These are phyloP conservation scores for Acmispon strigosus DNA, from an alignment of 306 rosid species.

Conservation along the genomic window DNA sequence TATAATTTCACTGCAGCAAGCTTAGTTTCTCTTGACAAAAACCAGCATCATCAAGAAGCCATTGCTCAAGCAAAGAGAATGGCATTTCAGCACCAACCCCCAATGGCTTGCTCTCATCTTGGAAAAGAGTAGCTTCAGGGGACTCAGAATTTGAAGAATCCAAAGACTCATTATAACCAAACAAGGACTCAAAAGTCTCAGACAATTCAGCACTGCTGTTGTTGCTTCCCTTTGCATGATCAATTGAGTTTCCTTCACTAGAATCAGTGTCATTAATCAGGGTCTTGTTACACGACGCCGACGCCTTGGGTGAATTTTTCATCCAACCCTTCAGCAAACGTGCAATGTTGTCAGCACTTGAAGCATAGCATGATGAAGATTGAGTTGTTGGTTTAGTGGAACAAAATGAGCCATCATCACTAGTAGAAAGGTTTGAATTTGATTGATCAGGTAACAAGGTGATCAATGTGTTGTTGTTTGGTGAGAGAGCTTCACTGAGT, in stretches of 20 bases:
- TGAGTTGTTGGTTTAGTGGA: conserved; percentile 18
- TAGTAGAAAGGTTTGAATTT: conserved; percentile 22
- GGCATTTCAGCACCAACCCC: conserved; percentile 31
- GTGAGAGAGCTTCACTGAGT: conserved; percentile 69
- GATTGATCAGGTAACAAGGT: conserved; percentile 1
- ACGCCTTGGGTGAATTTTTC: conserved; percentile 41
- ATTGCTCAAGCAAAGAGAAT: conserved; percentile 64
- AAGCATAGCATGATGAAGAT: conserved; percentile 44
- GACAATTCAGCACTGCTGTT: conserved; percentile 17
- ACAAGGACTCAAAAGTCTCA: conserved; percentile 41
- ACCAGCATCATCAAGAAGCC: conserved; percentile 68
- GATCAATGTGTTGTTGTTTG: conserved; percentile 18
- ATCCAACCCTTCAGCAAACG: conserved; percentile 66
- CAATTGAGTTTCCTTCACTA: conserved; percentile 38
- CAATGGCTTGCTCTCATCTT: conserved; percentile 43
- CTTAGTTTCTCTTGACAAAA: conserved; percentile 33
- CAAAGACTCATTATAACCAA: conserved; percentile 44
- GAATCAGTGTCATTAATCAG: conserved; percentile 39
- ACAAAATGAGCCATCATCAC: neutral
- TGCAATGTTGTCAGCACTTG: conserved; percentile 73
- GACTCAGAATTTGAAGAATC: conserved; percentile 69
- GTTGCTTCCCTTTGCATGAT: conserved; percentile 6
- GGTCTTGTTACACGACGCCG: conserved; percentile 6
- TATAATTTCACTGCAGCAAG: conserved; percentile 23
- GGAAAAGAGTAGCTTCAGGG: conserved; percentile 44